These are phyloP conservation scores for Podaxis pistillaris DNA, from an alignment of 768 basidiomycete genomes.

Conservation along the genomic window DNA sequence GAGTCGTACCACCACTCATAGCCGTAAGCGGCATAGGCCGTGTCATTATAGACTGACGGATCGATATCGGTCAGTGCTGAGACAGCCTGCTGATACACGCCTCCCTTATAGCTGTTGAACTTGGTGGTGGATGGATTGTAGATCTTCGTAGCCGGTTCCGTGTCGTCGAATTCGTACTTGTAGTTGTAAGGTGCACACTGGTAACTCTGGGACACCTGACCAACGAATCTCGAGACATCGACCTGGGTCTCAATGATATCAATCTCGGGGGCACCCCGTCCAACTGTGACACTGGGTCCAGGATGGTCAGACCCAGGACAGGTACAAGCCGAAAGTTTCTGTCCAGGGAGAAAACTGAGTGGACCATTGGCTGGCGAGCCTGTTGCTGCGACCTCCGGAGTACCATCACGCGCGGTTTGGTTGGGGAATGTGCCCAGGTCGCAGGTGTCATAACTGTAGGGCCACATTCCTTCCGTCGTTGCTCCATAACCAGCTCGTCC, in stretches of 20 bases:
- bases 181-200: constrained; percentile 79
- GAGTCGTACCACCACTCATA: constrained; percentile 81
- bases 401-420: constrained; percentile 61
- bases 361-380: constrained; percentile 43
- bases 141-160: constrained; percentile 47
- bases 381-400: constrained; percentile 54
- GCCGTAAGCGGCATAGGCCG: constrained; percentile 58
- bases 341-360: constrained; percentile 82
- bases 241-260: constrained; percentile 86
- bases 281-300: constrained; percentile 63
- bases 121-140: constrained; percentile 47
- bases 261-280: constrained; percentile 86
- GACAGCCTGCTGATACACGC: constrained; percentile 67
- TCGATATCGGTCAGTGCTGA: constrained; percentile 60
- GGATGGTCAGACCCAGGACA: constrained; percentile 87
- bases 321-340: constrained; percentile 81
- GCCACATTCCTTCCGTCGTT: constrained; percentile 82
- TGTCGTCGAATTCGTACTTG: constrained; percentile 56
- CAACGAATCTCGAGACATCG: constrained; percentile 43
- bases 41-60: constrained; percentile 49
- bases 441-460: constrained; percentile 80
- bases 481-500: constrained; percentile 86
- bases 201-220: constrained; percentile 73
- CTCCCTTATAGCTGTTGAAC: constrained; percentile 68
- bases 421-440: constrained; percentile 84